Percentiles rank a stretch among this genome's conserved stretches.
Conservation (phyloP, 495 filamentous ascomycete species). For the Penicillium bialowiezense region DNA sequence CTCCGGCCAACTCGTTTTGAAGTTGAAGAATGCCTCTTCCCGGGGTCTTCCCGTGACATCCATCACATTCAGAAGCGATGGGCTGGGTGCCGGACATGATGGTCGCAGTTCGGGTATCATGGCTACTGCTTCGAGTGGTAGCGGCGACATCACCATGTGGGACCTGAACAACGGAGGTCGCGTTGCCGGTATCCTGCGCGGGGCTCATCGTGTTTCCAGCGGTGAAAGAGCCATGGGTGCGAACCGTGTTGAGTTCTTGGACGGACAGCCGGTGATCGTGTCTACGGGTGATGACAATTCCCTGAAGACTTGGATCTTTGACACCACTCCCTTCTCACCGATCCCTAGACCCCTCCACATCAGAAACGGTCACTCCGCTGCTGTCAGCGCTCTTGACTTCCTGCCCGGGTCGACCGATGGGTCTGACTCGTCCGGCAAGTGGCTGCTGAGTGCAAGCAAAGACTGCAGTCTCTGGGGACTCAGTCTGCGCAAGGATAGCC, state of each 20-base stretch:
- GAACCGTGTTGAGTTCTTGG: conserved; percentile 82
- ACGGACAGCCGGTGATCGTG: conserved; percentile 86
- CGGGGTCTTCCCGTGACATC: conserved; percentile 60
- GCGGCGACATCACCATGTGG: conserved; percentile 92
- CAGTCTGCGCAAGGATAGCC: conserved; percentile 90
- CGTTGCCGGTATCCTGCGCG: conserved; percentile 75
- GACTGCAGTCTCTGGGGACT: conserved; percentile 93
- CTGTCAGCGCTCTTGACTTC: conserved; percentile 76
- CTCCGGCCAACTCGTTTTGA: conserved; percentile 65
- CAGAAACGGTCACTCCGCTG: conserved; percentile 82
- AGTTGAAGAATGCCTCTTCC: conserved; percentile 57
- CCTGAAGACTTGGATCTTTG: conserved; percentile 92
- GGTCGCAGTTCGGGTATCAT: conserved; percentile 77
- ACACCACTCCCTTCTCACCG: conserved; percentile 79
- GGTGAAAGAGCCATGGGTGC: conserved; percentile 57
- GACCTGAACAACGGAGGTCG: conserved; percentile 85
- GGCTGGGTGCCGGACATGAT: conserved; percentile 84
- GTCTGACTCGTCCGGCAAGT: conserved; percentile 85
- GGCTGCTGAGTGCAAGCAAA: conserved; percentile 83
- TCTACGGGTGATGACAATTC: conserved; percentile 92
- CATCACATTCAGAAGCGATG: conserved; percentile 89
- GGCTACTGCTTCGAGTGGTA: conserved; percentile 70
- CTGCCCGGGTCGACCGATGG: conserved; percentile 83
- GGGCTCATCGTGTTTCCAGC: conserved; percentile 72
- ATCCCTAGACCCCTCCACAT: conserved; percentile 80